Percentiles rank a stretch among this genome's conserved stretches.
Evolutionary conservation across 139 green algal genomes (phyloP).

Genomic region (Chlorella ohadii): DNA sequence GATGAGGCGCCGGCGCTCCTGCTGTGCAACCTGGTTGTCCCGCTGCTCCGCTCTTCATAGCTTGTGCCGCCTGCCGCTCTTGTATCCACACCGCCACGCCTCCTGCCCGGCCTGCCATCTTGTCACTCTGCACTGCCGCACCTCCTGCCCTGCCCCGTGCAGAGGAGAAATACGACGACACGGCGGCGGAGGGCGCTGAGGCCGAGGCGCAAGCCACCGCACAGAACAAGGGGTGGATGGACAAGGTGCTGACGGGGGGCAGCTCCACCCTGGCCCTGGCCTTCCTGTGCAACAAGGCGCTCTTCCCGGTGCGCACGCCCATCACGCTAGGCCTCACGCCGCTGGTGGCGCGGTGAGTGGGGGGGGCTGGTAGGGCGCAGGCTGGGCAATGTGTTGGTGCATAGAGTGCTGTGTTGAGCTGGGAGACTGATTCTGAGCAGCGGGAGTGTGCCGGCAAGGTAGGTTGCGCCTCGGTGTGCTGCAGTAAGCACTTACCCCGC

Average conservation of each 20-base stretch:
- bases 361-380: no score
- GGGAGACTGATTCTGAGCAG: no score
- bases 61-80: no score
- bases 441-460: no score
- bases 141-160: no score
- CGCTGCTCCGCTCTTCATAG: no score
- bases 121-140: no score
- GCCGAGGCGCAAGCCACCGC: neutral
- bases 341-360: conserved; percentile 50
- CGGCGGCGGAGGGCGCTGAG: neutral
- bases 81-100: no score
- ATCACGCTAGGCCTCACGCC: conserved; percentile 64
- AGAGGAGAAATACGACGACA: conserved; percentile 9
- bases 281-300: conserved; percentile 68
- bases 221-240: conserved; percentile 45
- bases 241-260: conserved; percentile 41
- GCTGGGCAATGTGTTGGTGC: neutral
- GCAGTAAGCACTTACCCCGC: no score
- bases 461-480: no score
- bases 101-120: no score
- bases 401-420: neutral
- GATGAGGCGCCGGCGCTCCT: neutral
- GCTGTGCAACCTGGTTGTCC: neutral
- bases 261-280: conserved; percentile 60
- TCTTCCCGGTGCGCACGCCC: conserved; percentile 60